Conservation (phyloP, 2,329 filamentous ascomycete genomes). For the Cordyceps cateniannulata region DNA sequence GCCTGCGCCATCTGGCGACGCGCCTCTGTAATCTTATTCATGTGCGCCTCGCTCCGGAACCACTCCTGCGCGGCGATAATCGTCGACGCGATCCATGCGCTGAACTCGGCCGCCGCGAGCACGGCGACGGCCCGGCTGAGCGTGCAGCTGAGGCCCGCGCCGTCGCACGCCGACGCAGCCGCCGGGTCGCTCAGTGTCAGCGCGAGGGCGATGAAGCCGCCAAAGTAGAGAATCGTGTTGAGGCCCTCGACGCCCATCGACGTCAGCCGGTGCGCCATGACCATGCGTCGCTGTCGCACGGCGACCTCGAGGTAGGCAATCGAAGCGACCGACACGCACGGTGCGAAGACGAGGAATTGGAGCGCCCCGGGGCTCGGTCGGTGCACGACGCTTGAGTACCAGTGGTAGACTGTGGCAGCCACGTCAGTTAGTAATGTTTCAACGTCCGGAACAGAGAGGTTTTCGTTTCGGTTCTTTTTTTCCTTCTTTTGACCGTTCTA, state of each 20-base stretch:
- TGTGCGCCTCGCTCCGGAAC: conserved; percentile 35
- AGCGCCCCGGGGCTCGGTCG: conserved; percentile 48
- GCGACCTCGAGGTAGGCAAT: conserved; percentile 46
- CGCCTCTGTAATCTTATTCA: conserved; percentile 21
- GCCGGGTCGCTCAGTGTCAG: conserved; percentile 47
- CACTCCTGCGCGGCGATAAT: conserved; percentile 40
- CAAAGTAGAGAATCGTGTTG: conserved; percentile 52
- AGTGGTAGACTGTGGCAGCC: conserved; percentile 45
- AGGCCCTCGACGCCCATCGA: conserved; percentile 42
- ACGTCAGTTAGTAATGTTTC: too few relatives aligned
- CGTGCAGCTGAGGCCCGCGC: conserved; percentile 44
- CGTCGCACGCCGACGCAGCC: conserved; percentile 30
- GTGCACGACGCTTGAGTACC: conserved; percentile 51
- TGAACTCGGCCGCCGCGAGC: conserved; percentile 47
- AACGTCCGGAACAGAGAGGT: too few relatives aligned
- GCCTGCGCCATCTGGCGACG: conserved; percentile 32
- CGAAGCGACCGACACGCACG: conserved; percentile 48
- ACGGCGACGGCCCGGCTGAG: conserved; percentile 49
- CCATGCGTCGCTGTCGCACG: conserved; percentile 31
- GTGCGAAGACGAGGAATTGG: conserved; percentile 51
- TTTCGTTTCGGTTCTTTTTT: too few relatives aligned
- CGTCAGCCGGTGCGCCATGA: conserved; percentile 42
- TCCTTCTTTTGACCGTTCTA: neutral
- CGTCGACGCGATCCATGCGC: conserved; percentile 45
- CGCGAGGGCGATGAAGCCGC: conserved; percentile 52